Evolutionary conservation across 2,329 filamentous ascomycete genomes (phyloP).

Genomic region (Xylaria sp.): DNA sequence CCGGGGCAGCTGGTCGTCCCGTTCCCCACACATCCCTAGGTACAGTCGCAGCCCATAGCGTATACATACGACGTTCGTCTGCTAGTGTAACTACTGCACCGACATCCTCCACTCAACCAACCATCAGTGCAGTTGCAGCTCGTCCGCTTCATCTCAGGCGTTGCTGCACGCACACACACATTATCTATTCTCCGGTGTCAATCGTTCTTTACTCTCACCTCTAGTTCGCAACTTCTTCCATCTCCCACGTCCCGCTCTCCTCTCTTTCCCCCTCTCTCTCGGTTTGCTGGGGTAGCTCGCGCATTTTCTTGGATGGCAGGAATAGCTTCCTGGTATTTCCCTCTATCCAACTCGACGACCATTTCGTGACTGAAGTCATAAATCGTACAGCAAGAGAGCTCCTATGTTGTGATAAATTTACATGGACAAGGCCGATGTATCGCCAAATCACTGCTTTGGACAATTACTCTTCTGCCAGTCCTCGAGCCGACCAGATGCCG

Average conservation of each 20-base stretch:
- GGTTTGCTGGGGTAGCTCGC: not conserved
- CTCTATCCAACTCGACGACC: not conserved
- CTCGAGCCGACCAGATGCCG: constrained; percentile 28
- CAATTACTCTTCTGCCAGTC: constrained; percentile 17
- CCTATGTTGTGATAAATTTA: not conserved
- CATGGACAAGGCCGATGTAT: constrained; percentile 14
- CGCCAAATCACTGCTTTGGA: constrained; percentile 9
- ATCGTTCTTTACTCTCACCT: not conserved
- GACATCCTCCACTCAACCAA: constrained; percentile 28
- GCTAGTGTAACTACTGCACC: not conserved
- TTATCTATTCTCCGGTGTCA: not conserved
- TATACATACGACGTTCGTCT: not conserved
- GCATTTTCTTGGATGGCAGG: constrained; percentile 4
- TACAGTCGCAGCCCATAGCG: not conserved
- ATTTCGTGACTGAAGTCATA: not conserved
- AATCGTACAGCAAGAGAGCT: not conserved
- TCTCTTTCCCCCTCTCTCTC: constrained; percentile 4
- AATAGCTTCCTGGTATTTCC: not conserved
- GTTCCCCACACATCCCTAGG: not conserved
- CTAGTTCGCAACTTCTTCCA: not conserved
- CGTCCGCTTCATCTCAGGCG: constrained; percentile 21
- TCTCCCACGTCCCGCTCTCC: not conserved
- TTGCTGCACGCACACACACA: constrained; percentile 20
- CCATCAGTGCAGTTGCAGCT: constrained; percentile 25
- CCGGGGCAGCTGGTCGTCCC: not conserved